These are phyloP conservation scores for Boletellus emodensis DNA, from an alignment of 768 basidiomycete species.

Conservation along the genomic window DNA sequence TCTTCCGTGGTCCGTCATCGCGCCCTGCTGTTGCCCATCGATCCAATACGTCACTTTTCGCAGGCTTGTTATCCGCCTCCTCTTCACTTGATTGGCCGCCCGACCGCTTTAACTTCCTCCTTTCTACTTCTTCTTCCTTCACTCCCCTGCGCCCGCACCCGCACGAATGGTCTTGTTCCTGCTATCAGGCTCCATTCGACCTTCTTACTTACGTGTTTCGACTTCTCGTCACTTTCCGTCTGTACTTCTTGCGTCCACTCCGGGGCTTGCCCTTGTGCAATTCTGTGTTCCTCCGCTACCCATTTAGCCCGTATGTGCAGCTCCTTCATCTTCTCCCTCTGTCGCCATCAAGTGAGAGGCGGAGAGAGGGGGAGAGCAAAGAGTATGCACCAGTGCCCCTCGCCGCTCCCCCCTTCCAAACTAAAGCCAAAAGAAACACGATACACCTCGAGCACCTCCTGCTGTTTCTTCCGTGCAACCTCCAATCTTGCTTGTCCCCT, in stretches of 20 bases:
- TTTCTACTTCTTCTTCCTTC: slow-evolving; percentile 78
- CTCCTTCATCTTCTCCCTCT: slow-evolving; percentile 63
- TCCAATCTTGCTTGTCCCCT: slow-evolving; percentile 73
- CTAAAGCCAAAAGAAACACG: background rate
- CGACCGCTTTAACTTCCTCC: slow-evolving; percentile 66
- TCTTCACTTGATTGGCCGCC: slow-evolving; percentile 54
- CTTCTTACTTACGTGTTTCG: slow-evolving; percentile 52
- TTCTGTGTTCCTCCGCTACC: slow-evolving; percentile 70
- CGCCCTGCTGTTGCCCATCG: slow-evolving; percentile 31
- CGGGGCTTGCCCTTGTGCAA: slow-evolving; percentile 73
- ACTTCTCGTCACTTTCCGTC: slow-evolving; percentile 67
- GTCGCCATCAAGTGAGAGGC: background rate
- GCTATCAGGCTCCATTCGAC: slow-evolving; percentile 50
- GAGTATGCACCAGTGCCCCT: background rate
- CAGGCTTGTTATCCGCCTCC: slow-evolving; percentile 52
- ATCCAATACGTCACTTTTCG: slow-evolving; percentile 47
- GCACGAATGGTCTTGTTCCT: slow-evolving; percentile 40
- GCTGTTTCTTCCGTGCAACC: slow-evolving; percentile 67
- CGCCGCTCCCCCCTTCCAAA: too few species aligned
- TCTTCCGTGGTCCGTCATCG: slow-evolving; percentile 66
- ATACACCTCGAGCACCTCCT: slow-evolving; percentile 63
- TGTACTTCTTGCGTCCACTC: slow-evolving; percentile 70
- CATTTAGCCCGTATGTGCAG: slow-evolving; percentile 65
- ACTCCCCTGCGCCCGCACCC: slow-evolving; percentile 34
- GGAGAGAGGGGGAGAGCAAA: too few species aligned